phyloP scores from a whole-genome alignment of 805 yeast genomes.

The Tetrapisispora namnaoensis region DNA sequence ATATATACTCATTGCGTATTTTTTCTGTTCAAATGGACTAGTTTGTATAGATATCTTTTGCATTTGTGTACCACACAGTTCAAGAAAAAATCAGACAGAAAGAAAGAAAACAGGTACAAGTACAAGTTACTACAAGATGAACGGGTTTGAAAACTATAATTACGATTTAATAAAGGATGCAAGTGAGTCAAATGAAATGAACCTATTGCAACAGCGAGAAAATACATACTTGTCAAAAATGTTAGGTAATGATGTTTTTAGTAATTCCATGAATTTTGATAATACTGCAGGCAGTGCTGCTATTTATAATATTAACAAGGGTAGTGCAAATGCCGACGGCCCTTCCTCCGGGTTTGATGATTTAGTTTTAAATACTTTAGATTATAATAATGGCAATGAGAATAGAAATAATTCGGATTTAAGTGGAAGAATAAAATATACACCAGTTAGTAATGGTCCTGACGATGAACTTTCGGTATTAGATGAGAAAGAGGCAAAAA shows the following conservation, averaged over 20 bases:
- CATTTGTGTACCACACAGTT: too few relatives aligned
- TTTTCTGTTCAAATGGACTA: too few relatives aligned
- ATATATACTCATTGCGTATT: too few relatives aligned
- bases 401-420: neutral
- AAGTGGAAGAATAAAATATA: neutral
- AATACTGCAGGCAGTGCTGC: neutral
- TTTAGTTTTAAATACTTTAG: neutral
- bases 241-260: neutral
- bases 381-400: neutral
- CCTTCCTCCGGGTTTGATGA: neutral
- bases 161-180: neutral
- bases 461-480: neutral
- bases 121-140: neutral
- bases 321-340: neutral
- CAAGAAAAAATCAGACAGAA: too few relatives aligned
- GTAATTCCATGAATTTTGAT: neutral
- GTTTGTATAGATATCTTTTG: too few relatives aligned
- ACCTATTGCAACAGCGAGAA: neutral
- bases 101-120: too few relatives aligned
- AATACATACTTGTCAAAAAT: neutral
- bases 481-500: slow-evolving; percentile 39
- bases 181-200: neutral
- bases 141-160: neutral
- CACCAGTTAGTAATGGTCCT: neutral
- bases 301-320: neutral